These are phyloP conservation scores for Coemansia sp. DNA, from an alignment of 192 early-diverging fungal species.

Conservation along the genomic window DNA sequence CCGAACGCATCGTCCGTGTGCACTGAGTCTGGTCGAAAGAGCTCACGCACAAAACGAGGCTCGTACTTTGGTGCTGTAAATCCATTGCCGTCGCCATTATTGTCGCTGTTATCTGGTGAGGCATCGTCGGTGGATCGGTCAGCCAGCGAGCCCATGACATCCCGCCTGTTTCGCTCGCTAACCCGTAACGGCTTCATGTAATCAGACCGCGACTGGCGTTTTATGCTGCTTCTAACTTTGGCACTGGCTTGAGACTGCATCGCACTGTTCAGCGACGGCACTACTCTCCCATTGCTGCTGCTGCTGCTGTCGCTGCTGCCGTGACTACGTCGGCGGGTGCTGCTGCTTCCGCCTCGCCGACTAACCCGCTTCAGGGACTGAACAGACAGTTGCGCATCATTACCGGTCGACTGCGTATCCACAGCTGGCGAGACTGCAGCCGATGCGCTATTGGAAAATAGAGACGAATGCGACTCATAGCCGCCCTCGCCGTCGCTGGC, in stretches of 20 bases:
- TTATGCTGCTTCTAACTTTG: not conserved
- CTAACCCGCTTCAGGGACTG: not conserved
- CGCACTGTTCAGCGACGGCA: not conserved
- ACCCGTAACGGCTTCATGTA: not conserved
- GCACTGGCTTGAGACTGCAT: not conserved
- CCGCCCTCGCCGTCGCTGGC: slow-evolving; percentile 51
- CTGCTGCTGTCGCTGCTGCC: slow-evolving; percentile 8
- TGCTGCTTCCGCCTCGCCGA: not conserved
- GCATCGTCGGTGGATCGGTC: not conserved
- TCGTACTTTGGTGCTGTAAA: slow-evolving; percentile 17
- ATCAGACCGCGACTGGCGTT: not conserved
- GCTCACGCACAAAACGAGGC: slow-evolving; percentile 53
- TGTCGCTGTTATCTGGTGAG: slow-evolving; percentile 22
- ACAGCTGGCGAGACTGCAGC: slow-evolving; percentile 14
- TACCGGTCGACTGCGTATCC: not conserved
- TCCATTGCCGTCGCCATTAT: not conserved
- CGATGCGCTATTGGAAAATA: slow-evolving; percentile 38
- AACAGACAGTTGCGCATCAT: not conserved
- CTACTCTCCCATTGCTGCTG: not conserved
- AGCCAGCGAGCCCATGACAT: not conserved
- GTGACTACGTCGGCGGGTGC: not conserved
- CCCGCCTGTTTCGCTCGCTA: not conserved
- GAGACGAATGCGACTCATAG: slow-evolving; percentile 50
- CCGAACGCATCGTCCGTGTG: slow-evolving; percentile 9
- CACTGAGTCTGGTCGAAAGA: slow-evolving; percentile 26